These are phyloP conservation scores for Talaromyces funiculosus DNA, from an alignment of 2,329 filamentous ascomycete genomes.

Conservation along the genomic window DNA sequence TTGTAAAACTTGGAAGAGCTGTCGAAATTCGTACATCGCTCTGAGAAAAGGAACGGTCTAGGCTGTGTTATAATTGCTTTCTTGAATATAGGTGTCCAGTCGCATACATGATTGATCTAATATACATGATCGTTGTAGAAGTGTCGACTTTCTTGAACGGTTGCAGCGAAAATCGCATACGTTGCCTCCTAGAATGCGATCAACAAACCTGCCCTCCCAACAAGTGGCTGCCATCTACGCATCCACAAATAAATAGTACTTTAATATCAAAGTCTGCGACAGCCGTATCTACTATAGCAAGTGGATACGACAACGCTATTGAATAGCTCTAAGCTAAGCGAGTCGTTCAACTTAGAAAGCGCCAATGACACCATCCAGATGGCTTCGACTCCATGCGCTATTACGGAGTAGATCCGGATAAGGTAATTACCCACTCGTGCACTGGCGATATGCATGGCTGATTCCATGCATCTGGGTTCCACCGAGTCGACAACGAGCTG, in stretches of 20 bases:
- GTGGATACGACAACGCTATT: background rate
- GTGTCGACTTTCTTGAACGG: background rate
- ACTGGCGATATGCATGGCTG: background rate
- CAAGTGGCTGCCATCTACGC: background rate
- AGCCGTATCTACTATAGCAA: background rate
- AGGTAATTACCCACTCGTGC: background rate
- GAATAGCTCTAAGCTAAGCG: background rate
- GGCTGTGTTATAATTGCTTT: background rate
- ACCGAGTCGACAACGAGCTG: background rate
- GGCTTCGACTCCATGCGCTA: background rate
- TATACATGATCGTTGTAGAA: background rate
- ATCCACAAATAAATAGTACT: background rate
- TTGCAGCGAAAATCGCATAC: background rate
- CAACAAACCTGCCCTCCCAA: background rate
- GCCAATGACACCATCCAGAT: background rate
- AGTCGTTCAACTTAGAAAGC: background rate
- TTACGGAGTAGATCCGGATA: background rate
- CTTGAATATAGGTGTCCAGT: background rate
- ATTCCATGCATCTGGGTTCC: background rate
- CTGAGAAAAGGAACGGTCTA: background rate
- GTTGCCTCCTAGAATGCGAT: background rate
- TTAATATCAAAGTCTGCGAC: background rate
- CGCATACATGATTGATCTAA: background rate
- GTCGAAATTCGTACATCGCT: background rate
- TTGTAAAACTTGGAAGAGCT: background rate